Conservation (phyloP, 139 green algal genomes). For the Microglena sp. region DNA sequence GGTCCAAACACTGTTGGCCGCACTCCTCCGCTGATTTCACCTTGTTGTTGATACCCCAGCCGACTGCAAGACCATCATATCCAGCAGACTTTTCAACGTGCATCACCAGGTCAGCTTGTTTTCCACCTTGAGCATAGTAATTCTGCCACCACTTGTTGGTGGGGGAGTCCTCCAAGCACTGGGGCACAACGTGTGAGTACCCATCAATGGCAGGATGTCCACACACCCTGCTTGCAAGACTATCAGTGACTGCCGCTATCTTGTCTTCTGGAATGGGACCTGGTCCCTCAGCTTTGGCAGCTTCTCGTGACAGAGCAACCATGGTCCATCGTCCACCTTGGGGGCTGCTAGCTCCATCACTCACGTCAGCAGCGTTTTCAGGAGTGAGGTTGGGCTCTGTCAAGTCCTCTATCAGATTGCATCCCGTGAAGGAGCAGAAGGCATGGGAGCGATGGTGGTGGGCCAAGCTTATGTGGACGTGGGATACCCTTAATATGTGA, state of each 20-base stretch:
- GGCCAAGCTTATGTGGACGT: conserved; percentile 16
- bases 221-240: no score
- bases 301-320: background rate
- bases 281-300: conserved; percentile 7
- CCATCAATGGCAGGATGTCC: conserved; percentile 26
- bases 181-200: conserved; percentile 34
- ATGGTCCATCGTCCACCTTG: conserved; percentile 5
- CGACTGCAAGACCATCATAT: conserved; percentile 69
- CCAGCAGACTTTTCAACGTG: conserved; percentile 31
- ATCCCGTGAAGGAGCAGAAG: conserved; percentile 27
- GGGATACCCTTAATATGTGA: conserved; percentile 12
- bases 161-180: conserved; percentile 32
- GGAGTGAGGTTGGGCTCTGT: background rate
- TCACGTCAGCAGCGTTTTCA: background rate
- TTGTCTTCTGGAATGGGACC: no score
- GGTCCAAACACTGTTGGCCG: conserved; percentile 39
- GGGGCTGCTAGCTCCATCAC: background rate
- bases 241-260: no score
- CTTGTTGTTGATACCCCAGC: conserved; percentile 73
- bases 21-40: conserved; percentile 48
- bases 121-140: conserved; percentile 24
- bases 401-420: conserved; percentile 8
- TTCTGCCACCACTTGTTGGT: conserved; percentile 28
- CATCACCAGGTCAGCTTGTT: conserved; percentile 26
- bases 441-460: conserved; percentile 18